Evolutionary conservation across 2,329 filamentous ascomycete genomes (phyloP), one percentile per base, ranked within the genome.

Genomic region (Gnomoniopsis sp.): DNA sequence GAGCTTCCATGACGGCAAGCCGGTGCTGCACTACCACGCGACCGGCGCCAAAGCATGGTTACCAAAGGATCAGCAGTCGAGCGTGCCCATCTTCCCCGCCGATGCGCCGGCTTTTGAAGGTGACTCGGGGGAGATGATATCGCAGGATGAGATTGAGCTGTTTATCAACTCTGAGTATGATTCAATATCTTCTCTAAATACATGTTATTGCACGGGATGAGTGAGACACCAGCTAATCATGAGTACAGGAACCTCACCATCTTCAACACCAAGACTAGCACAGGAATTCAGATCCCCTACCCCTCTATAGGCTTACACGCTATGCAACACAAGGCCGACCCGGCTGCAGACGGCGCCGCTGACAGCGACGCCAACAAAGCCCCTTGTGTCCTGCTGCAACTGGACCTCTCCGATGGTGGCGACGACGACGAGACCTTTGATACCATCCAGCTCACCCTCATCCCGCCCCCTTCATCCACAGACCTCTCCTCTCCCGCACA

Each of bases 221-320:
- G n/a, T 11, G 7, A 22, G 21, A 34, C 53, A 21, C 44, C 11
- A 55, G 2, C 14, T 57, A n/a, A 12, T 46, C 77, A 69, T 30
- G 36, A 1, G 3, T 36, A 66, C 53, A 82, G 82, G 66, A 75
- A 79, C 65, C 78, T 93, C 57, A 85, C 79, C 15, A 72, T 93
- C 61, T 92, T 86, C 75, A 88, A 86, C 64, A 72, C 75, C 14
- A 71, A 79, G 3, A 80, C 78, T 14, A 76, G 78, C 38, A 79
- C 75, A 19, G 90, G 89, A 62, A 74, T 91, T 48, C 80, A 84
- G 44, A 88, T 93, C 64, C 85, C 88, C 0, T 93, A 92, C 72
- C 88, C 87, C 3, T 77, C 84, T 61, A 89, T 93, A 69, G 86
- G 86, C 22, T 85, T 93, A 17, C 89, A 92, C 70, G 90, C 88